Base-by-base conservation (phyloP, 805 yeast genomes). In the Schwanniomyces yamadae region DNA sequence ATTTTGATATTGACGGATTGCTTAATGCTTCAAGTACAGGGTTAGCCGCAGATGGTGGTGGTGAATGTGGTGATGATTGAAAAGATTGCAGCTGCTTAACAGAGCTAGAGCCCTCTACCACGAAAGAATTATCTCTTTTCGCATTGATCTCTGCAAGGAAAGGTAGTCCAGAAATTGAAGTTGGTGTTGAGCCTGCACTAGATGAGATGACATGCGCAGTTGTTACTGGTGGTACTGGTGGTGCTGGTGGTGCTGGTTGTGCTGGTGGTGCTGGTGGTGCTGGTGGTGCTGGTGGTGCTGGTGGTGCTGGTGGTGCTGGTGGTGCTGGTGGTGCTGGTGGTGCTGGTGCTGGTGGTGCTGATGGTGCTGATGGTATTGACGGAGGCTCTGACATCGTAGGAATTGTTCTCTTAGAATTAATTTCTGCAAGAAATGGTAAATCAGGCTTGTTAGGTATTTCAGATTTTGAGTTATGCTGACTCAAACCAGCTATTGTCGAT, bases 61-160 rank as follows among this genome's bases (percentile, higher is more conserved):
- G 37, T 14, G 57, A 45, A 4, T 46, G 37, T 18, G 57, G 45
- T 11, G 54, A 44, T 9, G 55, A 23, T n/a, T 55, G 23, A 9
- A 52, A 34, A 16, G 32, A 24, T 23, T 28, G 21, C 6, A 41
- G 20, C 12, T 45, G 41, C 16, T 34, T 24, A 15, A 37, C 37
- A 24, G 50, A 19, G 16, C 15, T 56, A 54, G 15, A 57, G 46
- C 6, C 55, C 34, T 69, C 77, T 10, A 78, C 63, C 9, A 75
- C 80, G 49, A 62, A 52, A 1, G 69, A 41, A 18, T 78, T 78
- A 44, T 72, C 68, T 52, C 84, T 64, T 52, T 72, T 75, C 24
- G 72, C 67, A 42, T 77, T 76, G 31, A 79, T 78, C 37, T 78
- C 76, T 1, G 78, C 78, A 30, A 78, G 62, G 47, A 79, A 78